phyloP scores from a whole-genome alignment of 2,329 filamentous ascomycete genomes.

The Epichloe amarillans region DNA sequence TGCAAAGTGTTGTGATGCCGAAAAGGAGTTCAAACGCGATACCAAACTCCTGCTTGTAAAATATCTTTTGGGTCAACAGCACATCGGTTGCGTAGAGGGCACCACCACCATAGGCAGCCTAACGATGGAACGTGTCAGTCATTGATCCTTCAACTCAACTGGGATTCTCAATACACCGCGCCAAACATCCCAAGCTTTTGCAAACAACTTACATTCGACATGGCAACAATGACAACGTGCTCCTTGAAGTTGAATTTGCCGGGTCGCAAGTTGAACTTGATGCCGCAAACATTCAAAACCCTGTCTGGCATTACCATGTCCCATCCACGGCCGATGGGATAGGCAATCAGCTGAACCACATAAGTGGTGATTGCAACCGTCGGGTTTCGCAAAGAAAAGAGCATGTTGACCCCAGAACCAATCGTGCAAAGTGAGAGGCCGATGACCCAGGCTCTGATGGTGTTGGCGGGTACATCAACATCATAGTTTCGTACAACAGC shows the following conservation, averaged over 20 bases:
- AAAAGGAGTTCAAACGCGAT: slow-evolving; percentile 42
- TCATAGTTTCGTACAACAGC: slow-evolving; percentile 53
- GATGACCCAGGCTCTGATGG: slow-evolving; percentile 50
- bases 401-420: slow-evolving; percentile 47
- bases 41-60: slow-evolving; percentile 42
- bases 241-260: slow-evolving; percentile 50
- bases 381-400: slow-evolving; percentile 47
- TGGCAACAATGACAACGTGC: slow-evolving; percentile 47
- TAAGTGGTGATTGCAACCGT: slow-evolving; percentile 47
- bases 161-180: not conserved
- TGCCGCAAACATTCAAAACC: slow-evolving; percentile 35
- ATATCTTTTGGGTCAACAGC: slow-evolving; percentile 37
- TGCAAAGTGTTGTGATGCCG: slow-evolving; percentile 39
- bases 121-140: not conserved
- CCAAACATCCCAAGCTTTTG: not conserved
- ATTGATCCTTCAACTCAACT: not conserved
- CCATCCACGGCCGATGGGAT: slow-evolving; percentile 43
- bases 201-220: slow-evolving; percentile 42
- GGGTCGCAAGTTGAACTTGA: slow-evolving; percentile 42
- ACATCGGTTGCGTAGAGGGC: slow-evolving; percentile 42
- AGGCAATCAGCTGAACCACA: slow-evolving; percentile 48
- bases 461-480: slow-evolving; percentile 50
- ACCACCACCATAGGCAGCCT: slow-evolving; percentile 45
- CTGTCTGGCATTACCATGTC: slow-evolving; percentile 41
- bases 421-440: slow-evolving; percentile 47